phyloP scores from a whole-genome alignment of 257 asterid species.

The Fraxinus anomala region DNA sequence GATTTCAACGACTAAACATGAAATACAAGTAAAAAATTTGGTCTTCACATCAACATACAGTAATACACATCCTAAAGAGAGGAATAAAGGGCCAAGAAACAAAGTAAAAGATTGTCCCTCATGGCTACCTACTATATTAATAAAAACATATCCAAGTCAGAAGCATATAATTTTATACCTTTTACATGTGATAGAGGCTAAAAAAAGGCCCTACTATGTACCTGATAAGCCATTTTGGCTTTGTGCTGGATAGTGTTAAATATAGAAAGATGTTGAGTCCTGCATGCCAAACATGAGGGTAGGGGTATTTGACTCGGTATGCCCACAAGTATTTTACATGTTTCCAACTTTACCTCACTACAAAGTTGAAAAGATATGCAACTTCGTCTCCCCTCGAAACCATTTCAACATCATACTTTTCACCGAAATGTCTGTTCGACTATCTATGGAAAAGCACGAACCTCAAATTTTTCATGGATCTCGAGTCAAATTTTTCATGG shows the following conservation, averaged over 20 bases:
- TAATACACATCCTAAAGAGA: not conserved
- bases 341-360: slow-evolving; percentile 13
- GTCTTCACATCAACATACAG: not conserved
- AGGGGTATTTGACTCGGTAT: not conserved
- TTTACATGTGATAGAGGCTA: not conserved
- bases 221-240: too few species aligned
- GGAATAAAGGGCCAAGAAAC: not conserved
- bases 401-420: not conserved
- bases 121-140: not conserved
- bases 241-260: too few species aligned
- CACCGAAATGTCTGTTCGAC: slow-evolving; percentile 12
- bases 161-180: not conserved
- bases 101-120: not conserved
- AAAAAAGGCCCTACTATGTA: not conserved
- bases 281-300: not conserved
- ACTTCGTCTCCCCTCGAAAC: slow-evolving; percentile 11
- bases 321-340: slow-evolving; percentile 8
- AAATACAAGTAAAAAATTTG: too few species aligned
- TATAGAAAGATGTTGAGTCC: too few species aligned
- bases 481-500: not conserved
- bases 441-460: not conserved
- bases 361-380: slow-evolving; percentile 11
- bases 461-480: not conserved
- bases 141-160: not conserved
- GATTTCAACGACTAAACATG: too few species aligned